Evolutionary conservation across 306 rosid genomes (phyloP).

Genomic region (Acmispon strigosus): DNA sequence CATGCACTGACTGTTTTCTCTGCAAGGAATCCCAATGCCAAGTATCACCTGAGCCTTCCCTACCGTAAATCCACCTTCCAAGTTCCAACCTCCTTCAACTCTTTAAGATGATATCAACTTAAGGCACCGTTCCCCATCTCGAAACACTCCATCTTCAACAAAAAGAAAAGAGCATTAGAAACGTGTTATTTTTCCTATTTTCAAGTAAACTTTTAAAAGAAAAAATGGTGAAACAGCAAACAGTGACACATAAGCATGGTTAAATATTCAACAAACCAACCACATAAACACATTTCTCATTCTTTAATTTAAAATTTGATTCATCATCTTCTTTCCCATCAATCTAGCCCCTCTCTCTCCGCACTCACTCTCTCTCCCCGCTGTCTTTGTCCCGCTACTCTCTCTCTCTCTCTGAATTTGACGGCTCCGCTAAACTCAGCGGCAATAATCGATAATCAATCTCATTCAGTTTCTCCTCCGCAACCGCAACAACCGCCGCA

Average conservation of each 20-base stretch:
- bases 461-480: neutral
- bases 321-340: constrained; percentile 23
- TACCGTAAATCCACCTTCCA: too few species aligned
- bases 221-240: too few species aligned
- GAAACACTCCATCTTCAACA: too few species aligned
- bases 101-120: too few species aligned
- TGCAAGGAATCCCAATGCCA: too few species aligned
- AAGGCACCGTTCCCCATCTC: too few species aligned
- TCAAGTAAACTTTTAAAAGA: too few species aligned
- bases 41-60: too few species aligned
- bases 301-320: neutral
- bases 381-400: neutral
- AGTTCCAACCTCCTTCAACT: too few species aligned
- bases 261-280: constrained; percentile 16
- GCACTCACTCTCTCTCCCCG: neutral
- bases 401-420: constrained; percentile 14
- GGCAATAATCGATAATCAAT: neutral
- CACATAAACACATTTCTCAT: neutral
- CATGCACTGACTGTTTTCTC: too few species aligned
- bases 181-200: too few species aligned
- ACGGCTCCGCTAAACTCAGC: constrained; percentile 26
- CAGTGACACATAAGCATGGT: neutral
- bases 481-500: neutral
- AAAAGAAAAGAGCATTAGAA: too few species aligned
- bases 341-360: neutral